These are phyloP conservation scores for Xylaria digitata DNA, from an alignment of 2,329 filamentous ascomycete genomes.

Conservation along the genomic window DNA sequence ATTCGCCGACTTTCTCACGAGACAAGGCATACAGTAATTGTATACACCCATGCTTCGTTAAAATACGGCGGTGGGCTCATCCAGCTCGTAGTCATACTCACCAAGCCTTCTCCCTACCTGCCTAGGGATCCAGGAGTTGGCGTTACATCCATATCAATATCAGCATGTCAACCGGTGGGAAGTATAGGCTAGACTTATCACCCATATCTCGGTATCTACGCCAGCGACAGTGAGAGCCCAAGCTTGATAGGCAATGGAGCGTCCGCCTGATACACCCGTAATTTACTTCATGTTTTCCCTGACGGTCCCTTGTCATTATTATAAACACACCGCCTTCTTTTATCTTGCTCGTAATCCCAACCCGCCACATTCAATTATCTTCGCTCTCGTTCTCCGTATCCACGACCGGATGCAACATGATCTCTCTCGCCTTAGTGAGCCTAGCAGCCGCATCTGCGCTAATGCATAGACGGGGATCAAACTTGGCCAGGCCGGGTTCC, in stretches of 20 bases:
- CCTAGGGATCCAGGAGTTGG: no score
- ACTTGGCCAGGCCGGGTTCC: slow-evolving; percentile 73
- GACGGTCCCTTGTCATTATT: background rate
- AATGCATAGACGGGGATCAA: slow-evolving; percentile 83
- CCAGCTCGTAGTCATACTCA: no score
- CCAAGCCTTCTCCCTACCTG: no score
- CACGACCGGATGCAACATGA: slow-evolving; percentile 13
- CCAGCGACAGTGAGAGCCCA: background rate
- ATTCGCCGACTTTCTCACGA: no score
- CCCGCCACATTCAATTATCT: background rate
- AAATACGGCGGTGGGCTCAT: no score
- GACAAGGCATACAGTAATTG: no score
- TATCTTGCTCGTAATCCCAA: background rate
- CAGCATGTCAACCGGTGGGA: background rate
- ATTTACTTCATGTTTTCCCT: background rate
- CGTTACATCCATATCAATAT: background rate
- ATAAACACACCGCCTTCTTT: background rate
- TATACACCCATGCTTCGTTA: no score
- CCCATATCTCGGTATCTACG: background rate
- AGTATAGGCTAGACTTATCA: background rate
- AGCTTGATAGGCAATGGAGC: background rate
- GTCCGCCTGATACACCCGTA: background rate
- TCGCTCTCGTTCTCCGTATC: slow-evolving; percentile 14
- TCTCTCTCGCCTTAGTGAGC: slow-evolving; percentile 59
- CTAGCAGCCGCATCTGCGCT: slow-evolving; percentile 68